Conservation (phyloP, 441 rosid genomes). For the Jatropha multifida region DNA sequence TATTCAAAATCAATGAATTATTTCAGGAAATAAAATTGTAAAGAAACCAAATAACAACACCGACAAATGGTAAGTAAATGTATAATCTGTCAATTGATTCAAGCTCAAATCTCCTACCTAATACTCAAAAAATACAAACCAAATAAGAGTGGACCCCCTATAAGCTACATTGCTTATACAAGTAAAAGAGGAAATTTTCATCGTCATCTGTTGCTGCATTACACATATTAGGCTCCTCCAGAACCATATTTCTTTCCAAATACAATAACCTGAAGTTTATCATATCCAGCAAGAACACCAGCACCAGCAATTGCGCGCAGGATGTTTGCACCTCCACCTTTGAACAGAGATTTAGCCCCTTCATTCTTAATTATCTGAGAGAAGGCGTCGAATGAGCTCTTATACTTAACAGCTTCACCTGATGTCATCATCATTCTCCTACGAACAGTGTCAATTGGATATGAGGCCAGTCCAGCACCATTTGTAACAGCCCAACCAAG, state of each 20-base stretch:
- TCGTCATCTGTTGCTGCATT: not conserved
- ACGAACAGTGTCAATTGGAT: conserved; percentile 84
- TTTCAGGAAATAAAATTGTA: no score
- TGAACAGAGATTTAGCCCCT: conserved; percentile 78
- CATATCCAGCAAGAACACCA: conserved; percentile 93
- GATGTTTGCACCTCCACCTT: conserved; percentile 92
- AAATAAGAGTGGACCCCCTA: no score
- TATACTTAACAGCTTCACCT: conserved; percentile 89
- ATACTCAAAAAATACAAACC: no score
- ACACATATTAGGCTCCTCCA: conserved; percentile 38
- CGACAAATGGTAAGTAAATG: no score
- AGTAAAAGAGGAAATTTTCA: not conserved
- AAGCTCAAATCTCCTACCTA: no score
- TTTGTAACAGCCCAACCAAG: conserved; percentile 89
- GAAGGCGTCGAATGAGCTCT: conserved; percentile 75
- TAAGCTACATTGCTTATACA: no score
- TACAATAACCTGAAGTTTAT: conserved; percentile 74
- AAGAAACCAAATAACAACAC: no score
- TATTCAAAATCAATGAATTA: no score
- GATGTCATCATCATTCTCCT: conserved; percentile 99
- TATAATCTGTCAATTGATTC: no score
- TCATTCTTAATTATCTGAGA: conserved; percentile 65
- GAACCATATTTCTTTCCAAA: conserved; percentile 82
- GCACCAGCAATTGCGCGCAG: conserved; percentile 90
- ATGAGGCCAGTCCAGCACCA: conserved; percentile 85